Percentiles rank a stretch among this genome's conserved stretches.
These are phyloP conservation scores for Beta macrorhiza DNA, from an alignment of 179 eudicot species.

Conservation along the genomic window DNA sequence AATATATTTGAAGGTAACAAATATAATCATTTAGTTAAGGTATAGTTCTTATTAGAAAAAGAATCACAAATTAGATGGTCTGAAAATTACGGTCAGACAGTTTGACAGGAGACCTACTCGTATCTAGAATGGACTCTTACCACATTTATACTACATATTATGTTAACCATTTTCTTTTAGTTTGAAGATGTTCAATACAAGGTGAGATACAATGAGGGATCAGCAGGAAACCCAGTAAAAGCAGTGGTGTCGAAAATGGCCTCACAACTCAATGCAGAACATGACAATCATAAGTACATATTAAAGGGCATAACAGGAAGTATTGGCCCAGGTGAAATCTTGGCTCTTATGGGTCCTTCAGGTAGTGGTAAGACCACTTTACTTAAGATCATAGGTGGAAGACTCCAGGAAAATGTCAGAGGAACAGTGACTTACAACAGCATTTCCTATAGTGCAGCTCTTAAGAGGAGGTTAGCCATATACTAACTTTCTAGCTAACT, in stretches of 20 bases:
- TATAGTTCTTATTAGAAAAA: too few species aligned
- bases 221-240: conserved; percentile 52
- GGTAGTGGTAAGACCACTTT: conserved; percentile 98
- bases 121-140: too few species aligned
- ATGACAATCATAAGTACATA: conserved; percentile 67
- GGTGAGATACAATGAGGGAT: conserved; percentile 45
- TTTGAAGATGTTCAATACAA: conserved; percentile 85
- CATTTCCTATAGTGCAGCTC: conserved; percentile 72
- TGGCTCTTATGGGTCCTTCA: conserved; percentile 99
- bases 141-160: neutral
- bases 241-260: conserved; percentile 63
- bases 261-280: conserved; percentile 50
- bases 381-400: conserved; percentile 79
- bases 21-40: neutral
- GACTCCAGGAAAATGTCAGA: conserved; percentile 72
- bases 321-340: conserved; percentile 79
- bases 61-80: too few species aligned
- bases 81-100: too few species aligned
- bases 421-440: conserved; percentile 80
- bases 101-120: too few species aligned
- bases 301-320: conserved; percentile 94
- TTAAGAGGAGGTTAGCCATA: conserved; percentile 73
- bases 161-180: conserved; percentile 28
- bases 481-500: neutral
- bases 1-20: conserved; percentile 56